phyloP scores from a whole-genome alignment of 2,329 filamentous ascomycete species.

The Pyrenophora teres region DNA sequence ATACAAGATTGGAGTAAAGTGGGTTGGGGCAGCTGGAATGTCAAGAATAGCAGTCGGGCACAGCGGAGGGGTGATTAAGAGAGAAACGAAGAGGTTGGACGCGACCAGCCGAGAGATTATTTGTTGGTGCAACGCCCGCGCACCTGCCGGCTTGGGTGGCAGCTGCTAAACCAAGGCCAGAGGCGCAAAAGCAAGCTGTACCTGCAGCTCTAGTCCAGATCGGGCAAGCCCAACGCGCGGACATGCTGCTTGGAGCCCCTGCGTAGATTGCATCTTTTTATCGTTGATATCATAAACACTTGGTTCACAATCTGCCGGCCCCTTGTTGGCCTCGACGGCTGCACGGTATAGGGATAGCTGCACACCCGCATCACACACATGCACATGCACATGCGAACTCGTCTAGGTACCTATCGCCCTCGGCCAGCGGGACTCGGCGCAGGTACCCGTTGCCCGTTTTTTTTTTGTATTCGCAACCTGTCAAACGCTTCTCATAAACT shows the following conservation, averaged over 20 bases:
- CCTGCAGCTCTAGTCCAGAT: constrained; percentile 17
- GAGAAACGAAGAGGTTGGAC: constrained; percentile 11
- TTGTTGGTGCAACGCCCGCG: constrained; percentile 19
- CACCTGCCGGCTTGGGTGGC: constrained; percentile 2
- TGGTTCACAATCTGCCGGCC: not conserved
- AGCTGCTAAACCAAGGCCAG: constrained; percentile 16
- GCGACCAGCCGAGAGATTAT: constrained; percentile 5
- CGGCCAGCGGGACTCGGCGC: not conserved
- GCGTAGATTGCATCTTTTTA: constrained; percentile 12
- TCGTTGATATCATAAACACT: constrained; percentile 3
- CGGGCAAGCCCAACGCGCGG: constrained; percentile 12
- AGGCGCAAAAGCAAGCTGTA: constrained; percentile 14
- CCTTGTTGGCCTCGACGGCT: not conserved
- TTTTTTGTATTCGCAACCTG: not conserved
- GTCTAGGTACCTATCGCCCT: too few relatives aligned
- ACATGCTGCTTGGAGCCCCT: constrained; percentile 3
- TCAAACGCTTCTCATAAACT: not conserved
- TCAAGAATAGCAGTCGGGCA: constrained; percentile 2
- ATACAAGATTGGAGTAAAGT: not conserved
- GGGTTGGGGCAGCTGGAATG: not conserved
- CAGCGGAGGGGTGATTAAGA: not conserved
- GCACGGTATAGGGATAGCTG: not conserved
- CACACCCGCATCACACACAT: too few relatives aligned
- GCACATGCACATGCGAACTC: too few relatives aligned
- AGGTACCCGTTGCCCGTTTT: constrained; percentile 12